These are phyloP conservation scores for Hygrophorus pudorinus DNA, from an alignment of 768 basidiomycete genomes.

Conservation along the genomic window DNA sequence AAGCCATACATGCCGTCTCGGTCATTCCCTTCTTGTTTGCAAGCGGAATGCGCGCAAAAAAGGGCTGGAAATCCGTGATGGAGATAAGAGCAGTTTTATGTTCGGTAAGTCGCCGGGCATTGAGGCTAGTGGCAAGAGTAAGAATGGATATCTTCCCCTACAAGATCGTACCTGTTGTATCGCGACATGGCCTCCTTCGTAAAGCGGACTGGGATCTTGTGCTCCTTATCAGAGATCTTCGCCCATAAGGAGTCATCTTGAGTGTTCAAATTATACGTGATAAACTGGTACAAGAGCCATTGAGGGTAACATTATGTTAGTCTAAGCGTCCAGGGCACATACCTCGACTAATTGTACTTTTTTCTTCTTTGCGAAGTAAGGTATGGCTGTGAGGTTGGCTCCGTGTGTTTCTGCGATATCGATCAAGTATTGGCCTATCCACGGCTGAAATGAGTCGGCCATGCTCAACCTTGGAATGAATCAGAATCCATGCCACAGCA, in stretches of 20 bases:
- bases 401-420: conserved; percentile 42
- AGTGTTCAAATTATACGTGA: conserved; percentile 32
- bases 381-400: conserved; percentile 27
- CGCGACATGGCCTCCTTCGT: conserved; percentile 36
- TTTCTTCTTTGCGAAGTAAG: conserved; percentile 26
- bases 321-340: conserved; percentile 2
- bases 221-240: conserved; percentile 45
- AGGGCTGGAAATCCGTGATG: conserved; percentile 40
- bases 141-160: neutral
- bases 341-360: conserved; percentile 57
- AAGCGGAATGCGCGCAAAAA: conserved; percentile 44
- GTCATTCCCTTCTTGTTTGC: conserved; percentile 30
- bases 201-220: conserved; percentile 44
- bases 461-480: conserved; percentile 22
- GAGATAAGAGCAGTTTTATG: conserved; percentile 35
- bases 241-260: conserved; percentile 50
- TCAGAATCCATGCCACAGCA: conserved; percentile 23
- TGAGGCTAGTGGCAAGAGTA: conserved; percentile 11
- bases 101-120: conserved; percentile 30
- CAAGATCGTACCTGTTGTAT: conserved; percentile 26
- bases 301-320: conserved; percentile 4
- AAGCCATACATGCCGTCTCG: conserved; percentile 29
- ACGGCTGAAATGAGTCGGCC: conserved; percentile 34
- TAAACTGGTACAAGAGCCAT: conserved; percentile 32
- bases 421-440: conserved; percentile 49